Base-by-base conservation (phyloP, 352 stramenopile species). In the Phytophthora kernoviae region DNA sequence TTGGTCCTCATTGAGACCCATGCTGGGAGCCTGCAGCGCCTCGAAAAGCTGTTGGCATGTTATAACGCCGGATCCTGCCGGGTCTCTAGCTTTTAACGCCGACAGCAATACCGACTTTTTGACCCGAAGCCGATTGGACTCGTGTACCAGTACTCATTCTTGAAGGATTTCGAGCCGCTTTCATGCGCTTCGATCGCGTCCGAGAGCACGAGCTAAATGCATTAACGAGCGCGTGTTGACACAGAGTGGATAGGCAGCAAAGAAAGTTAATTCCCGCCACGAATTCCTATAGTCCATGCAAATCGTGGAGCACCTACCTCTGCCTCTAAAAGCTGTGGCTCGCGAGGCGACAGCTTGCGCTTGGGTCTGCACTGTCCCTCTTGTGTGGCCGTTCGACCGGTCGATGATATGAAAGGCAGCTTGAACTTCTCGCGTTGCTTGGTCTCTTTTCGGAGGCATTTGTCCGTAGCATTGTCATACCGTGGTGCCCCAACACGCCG, bases 61-160 rank as follows among this genome's bases (percentile, higher is more conserved):
- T 8, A 87, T 56, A 34, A 71, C 70, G 6, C 79, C 77, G 4
- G 62, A 71, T 47, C 63, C 70, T 18, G 22, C 43, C 21, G 55
- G 44, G 59, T 90, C 77, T 4, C 68, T 65, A 22, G 70, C 59
- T 49, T 76, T 80, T 22, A 87, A 46, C 24, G 75, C 65, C 4
- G 70, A 54, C 2, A 83, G 61, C 43, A 90, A 15, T 5, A 87
- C 77, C 1, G 79, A 77, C 5, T 65, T 62, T 67, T 79, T 27
- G 77, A 90, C 9, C 79, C 79, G 18, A 48, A 51, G 1, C 73
- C 77, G 17, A 86, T 64, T 4, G 73, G 73, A 45, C 77, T 89
- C 4, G 45, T 62, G 46, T 86, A 87, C 77, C 77, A 90, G 5
- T 68, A 41, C 14, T 87, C 75, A 42, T 82, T 60, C 53, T 87